Evolutionary conservation across 345 rosid species (phyloP), one percentile per base, ranked within the genome.

Genomic region (Citrus mangshanensis): DNA sequence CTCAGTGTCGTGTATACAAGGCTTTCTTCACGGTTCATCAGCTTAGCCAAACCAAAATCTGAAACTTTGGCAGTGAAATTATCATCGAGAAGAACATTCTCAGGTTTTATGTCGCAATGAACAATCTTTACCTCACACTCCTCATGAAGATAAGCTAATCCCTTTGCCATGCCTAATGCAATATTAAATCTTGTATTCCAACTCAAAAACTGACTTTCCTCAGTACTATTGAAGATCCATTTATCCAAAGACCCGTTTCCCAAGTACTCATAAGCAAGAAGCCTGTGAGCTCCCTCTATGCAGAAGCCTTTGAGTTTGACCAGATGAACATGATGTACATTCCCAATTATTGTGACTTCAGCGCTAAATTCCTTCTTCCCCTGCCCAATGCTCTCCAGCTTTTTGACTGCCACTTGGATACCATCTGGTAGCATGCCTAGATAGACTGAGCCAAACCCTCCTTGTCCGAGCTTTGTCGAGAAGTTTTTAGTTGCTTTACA

Each of bases 271-370:
- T 89, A 89, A 51, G 84, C 93, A 46, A 89, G 93, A 78, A 89
- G 93, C 73, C 88, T 72, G 66, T 89, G 85, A 28, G 49, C 24
- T 55, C 89, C 86, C 78, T 89, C 91, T 0, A 79, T 70, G 56
- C 93, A 89, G 85, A 86, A 89, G 63, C 91, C 93, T 83, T 81
- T 89, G 37, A 89, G 87, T 82, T 79, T 88, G 77, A 85, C 93
- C 34, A 89, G 82, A 76, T 88, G 89, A 32, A 86, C 79, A 77
- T 89, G 93, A 75, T 85, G 93, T 55, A 85, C 62, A 54, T 86
- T 82, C 32, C 93, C 93, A 2, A 89, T 86, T 40, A 75, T 84
- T 54, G 81, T 82, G 13, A 89, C 91, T 84, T 89, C 93, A 71
- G 91, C 85, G 73, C 86, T 60, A 77, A 89, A 89, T 82, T 88